phyloP scores from a whole-genome alignment of 192 early-diverging fungal species.

The Backusella parvicylindrica region DNA sequence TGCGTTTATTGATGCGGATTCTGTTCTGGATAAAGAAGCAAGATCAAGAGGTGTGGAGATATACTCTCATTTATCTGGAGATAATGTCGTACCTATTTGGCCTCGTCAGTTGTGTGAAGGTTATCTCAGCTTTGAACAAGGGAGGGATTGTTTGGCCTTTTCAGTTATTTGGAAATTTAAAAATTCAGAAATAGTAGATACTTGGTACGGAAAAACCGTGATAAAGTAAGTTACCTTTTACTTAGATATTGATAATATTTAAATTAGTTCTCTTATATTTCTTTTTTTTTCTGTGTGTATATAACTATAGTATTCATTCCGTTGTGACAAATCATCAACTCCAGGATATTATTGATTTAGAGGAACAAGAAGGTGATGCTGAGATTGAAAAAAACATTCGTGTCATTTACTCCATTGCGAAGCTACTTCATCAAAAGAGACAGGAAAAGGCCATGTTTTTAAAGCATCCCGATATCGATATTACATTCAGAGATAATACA shows the following conservation, averaged over 20 bases:
- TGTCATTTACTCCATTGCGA: constrained; percentile 52
- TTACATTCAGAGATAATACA: constrained; percentile 84
- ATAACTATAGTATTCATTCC: background rate
- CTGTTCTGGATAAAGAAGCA: constrained; percentile 90
- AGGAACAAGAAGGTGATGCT: background rate
- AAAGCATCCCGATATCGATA: constrained; percentile 85
- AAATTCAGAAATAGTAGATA: constrained; percentile 73
- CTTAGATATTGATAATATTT: background rate
- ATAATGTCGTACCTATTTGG: constrained; percentile 90
- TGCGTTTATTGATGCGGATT: constrained; percentile 88
- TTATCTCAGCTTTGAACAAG: constrained; percentile 87
- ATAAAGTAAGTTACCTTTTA: constrained; percentile 48
- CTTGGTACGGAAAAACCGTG: constrained; percentile 80
- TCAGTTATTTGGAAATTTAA: constrained; percentile 94
- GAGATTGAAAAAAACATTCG: constrained; percentile 13
- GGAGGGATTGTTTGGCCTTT: constrained; percentile 86
- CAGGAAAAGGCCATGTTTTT: constrained; percentile 83
- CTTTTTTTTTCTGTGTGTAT: background rate
- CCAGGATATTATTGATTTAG: background rate
- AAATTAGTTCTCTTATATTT: background rate
- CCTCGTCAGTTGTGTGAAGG: constrained; percentile 86
- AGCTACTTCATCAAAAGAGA: constrained; percentile 61
- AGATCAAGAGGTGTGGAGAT: constrained; percentile 87
- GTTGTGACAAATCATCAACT: background rate
- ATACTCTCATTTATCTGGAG: constrained; percentile 34